A percentile compares a stretch with the other conserved stretches of the same genome.
These are phyloP conservation scores for Colletotrichum chlorophyti DNA, from an alignment of 2,329 filamentous ascomycete genomes.

Conservation along the genomic window DNA sequence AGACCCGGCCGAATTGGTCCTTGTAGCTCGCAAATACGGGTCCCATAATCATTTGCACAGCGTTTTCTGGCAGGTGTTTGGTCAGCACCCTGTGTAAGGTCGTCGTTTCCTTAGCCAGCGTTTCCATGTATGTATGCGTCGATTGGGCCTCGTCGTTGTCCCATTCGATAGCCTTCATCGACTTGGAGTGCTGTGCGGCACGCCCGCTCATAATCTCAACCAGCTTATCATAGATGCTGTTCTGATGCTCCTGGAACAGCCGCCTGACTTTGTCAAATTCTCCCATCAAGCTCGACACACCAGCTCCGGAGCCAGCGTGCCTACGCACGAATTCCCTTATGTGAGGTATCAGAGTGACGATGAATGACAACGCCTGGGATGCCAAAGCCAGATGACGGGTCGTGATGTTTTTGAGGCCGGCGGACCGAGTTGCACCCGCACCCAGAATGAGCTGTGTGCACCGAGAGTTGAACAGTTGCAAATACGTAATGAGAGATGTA, in stretches of 20 bases:
- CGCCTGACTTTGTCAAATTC: slow-evolving; percentile 91
- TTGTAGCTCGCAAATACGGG: slow-evolving; percentile 85
- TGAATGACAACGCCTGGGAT: slow-evolving; percentile 86
- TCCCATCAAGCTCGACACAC: slow-evolving; percentile 67
- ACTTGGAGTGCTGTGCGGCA: slow-evolving; percentile 75
- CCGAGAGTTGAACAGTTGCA: slow-evolving; percentile 94
- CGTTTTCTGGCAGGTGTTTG: slow-evolving; percentile 79
- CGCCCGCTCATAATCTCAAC: slow-evolving; percentile 90
- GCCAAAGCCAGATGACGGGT: slow-evolving; percentile 94
- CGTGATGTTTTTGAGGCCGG: slow-evolving; percentile 93
- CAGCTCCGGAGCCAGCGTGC: slow-evolving; percentile 63
- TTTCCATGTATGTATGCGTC: slow-evolving; percentile 81
- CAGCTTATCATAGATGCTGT: slow-evolving; percentile 89
- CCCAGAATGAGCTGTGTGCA: slow-evolving; percentile 97
- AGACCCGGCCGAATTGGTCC: slow-evolving; percentile 77
- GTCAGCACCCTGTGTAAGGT: slow-evolving; percentile 84
- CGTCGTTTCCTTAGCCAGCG: slow-evolving; percentile 82
- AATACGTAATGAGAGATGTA: slow-evolving; percentile 79
- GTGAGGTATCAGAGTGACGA: slow-evolving; percentile 86
- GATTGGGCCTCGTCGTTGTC: slow-evolving; percentile 56
- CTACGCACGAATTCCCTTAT: slow-evolving; percentile 90
- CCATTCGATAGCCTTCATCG: slow-evolving; percentile 80
- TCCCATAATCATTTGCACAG: slow-evolving; percentile 82
- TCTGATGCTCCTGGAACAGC: slow-evolving; percentile 86
- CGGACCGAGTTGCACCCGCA: slow-evolving; percentile 86